Conservation (phyloP, 345 rosid species). For the Moringa oleifera region DNA sequence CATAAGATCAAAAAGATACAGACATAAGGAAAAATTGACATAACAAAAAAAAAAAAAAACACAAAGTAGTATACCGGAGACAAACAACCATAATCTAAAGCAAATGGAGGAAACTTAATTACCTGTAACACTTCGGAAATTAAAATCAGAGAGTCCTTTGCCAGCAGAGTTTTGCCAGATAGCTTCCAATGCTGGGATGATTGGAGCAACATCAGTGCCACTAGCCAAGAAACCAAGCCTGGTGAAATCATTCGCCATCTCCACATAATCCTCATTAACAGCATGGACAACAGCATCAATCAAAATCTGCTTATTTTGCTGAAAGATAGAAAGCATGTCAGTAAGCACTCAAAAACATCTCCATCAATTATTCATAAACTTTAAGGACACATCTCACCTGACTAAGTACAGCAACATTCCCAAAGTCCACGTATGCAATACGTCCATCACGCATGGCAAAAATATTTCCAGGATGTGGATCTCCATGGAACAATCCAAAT, state of each 20-base stretch:
- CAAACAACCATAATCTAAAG: not conserved
- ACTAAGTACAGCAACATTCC: conserved; percentile 97
- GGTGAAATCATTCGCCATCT: conserved; percentile 99
- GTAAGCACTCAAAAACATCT: not conserved
- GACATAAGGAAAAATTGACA: conserved; percentile 1
- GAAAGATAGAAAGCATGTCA: conserved; percentile 30
- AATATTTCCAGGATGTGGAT: conserved; percentile 99
- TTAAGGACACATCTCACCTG: conserved; percentile 43
- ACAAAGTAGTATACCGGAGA: not conserved
- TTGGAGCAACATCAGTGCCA: conserved; percentile 93
- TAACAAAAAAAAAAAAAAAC: not conserved
- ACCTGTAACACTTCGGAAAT: conserved; percentile 95
- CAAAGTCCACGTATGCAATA: conserved; percentile 97
- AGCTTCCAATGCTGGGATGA: conserved; percentile 95
- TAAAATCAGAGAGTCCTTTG: conserved; percentile 90
- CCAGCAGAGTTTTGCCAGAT: conserved; percentile 97
- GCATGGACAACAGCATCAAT: conserved; percentile 99
- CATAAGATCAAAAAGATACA: conserved; percentile 2
- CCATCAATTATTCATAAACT: not conserved
- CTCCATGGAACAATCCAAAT: conserved; percentile 95
- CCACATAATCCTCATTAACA: conserved; percentile 92
- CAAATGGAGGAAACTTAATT: conserved; percentile 10
- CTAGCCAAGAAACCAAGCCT: conserved; percentile 96
- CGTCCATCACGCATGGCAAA: conserved; percentile 98
- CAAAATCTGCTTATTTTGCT: conserved; percentile 97